Base-by-base conservation (phyloP, 164 flowering plant species). In the Paratinospora sagittata region DNA sequence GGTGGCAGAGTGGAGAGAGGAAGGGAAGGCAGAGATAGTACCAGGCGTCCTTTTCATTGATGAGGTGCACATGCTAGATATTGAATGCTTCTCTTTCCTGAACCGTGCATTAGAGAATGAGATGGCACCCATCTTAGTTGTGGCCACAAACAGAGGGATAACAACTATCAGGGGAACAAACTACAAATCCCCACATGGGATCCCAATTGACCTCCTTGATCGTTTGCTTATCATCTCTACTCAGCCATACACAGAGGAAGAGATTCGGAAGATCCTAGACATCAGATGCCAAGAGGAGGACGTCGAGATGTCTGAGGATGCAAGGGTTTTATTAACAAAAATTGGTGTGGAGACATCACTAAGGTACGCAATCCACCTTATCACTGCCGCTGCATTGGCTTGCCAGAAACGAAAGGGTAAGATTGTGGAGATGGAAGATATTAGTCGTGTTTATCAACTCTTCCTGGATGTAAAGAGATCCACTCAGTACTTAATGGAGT, bases 41-140 rank as follows among this genome's bases (percentile, higher is more conserved):
- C 99, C 98, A 0, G 99, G 99, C n/a, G 97, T 95, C 27, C 87
- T 92, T 63, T 95, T 95, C 82, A 92, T 95, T 55, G 99, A 95
- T 71, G 99, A 92, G 79, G 99, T 95, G 24, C 99, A 95, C 82
- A 95, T 92, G 99, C 91, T 95, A 16, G 99, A 92, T 80, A 88
- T 91, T 7, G 96, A 95, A 76, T 92, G 98, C 75, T 92, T 95
- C 73, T 95, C 98, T 33, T 95, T 92, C 81, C 86, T 95, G 33
- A 95, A 95, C 76, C 93, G 97, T 57, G 96, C 97, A n/a, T 72
- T 95, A 65, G 98, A 92, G 76, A 91, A 88, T 74, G 99, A 93
- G 69, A 95, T 91, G 98, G 87, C 96, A 36, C 97, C 98, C 9
- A 91, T 90, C 52, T 73, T 92, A 72, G 93, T 95, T 30, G 98